Conservation (phyloP, 345 rosid species). For the thale cress (Arabidopsis thaliana) region TAIR10.1 NC_003076.8:2718501-2719000, state of each 20-base stretch:
- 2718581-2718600: constrained; percentile 58
- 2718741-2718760: constrained; percentile 65
- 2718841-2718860: constrained; percentile 67
- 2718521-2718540: constrained; percentile 27
- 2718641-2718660: constrained; percentile 34
- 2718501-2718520: neutral
- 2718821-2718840: constrained; percentile 65
- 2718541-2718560: constrained; percentile 30
- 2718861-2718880: constrained; percentile 37
- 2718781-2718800: constrained; percentile 70
- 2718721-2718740: constrained; percentile 30
- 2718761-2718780: constrained; percentile 75
- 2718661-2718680: constrained; percentile 16
- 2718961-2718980: constrained; percentile 37
- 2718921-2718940: constrained; percentile 42
- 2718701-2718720: constrained; percentile 9
- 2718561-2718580: constrained; percentile 81
- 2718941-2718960: constrained; percentile 40
- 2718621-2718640: constrained; percentile 99
- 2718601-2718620: constrained; percentile 82
- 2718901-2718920: constrained; percentile 28
- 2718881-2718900: constrained; percentile 35
- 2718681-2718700: neutral
- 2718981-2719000: constrained; percentile 40
- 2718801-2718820: constrained; percentile 68